A percentile compares a stretch with the other conserved stretches of the same genome.
These are phyloP conservation scores for Coniochaeta ligniaria DNA, from an alignment of 2,329 filamentous ascomycete species.

Conservation along the genomic window DNA sequence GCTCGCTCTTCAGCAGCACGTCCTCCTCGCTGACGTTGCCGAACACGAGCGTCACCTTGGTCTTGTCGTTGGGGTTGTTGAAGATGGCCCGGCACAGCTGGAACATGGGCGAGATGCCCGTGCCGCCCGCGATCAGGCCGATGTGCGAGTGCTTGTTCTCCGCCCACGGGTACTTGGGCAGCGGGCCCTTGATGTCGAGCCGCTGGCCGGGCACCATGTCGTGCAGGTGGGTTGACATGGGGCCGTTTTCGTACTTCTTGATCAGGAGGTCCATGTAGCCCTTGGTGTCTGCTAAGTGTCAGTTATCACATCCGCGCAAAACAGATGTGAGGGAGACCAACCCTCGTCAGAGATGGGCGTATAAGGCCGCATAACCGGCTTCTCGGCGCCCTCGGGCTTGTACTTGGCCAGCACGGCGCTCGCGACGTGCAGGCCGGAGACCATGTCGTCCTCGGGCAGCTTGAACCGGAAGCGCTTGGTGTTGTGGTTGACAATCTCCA, in stretches of 20 bases:
- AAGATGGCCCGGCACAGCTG: constrained; percentile 89
- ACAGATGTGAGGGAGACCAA: constrained; percentile 25
- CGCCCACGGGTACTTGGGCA: constrained; percentile 87
- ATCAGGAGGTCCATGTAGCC: constrained; percentile 85
- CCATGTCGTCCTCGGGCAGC: constrained; percentile 74
- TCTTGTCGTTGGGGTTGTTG: constrained; percentile 93
- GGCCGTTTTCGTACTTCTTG: constrained; percentile 84
- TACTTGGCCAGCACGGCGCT: constrained; percentile 91
- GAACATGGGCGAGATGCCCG: constrained; percentile 97
- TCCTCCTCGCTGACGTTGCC: constrained; percentile 87
- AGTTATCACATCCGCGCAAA: too few relatives aligned
- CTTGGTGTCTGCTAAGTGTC: constrained; percentile 46
- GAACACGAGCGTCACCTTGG: constrained; percentile 92
- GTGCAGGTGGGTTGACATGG: constrained; percentile 89
- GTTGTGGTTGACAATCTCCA: constrained; percentile 84
- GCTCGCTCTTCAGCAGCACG: constrained; percentile 82
- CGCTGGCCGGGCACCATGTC: constrained; percentile 72
- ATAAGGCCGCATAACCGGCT: constrained; percentile 85
- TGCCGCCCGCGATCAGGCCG: constrained; percentile 83
- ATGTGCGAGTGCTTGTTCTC: constrained; percentile 92
- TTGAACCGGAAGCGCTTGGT: constrained; percentile 89
- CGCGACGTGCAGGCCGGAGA: constrained; percentile 74
- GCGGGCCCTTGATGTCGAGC: constrained; percentile 88
- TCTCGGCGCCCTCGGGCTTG: constrained; percentile 74
- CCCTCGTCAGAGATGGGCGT: constrained; percentile 85